phyloP scores from a whole-genome alignment of 495 filamentous ascomycete genomes.

The Lasiosphaeria miniovina region DNA sequence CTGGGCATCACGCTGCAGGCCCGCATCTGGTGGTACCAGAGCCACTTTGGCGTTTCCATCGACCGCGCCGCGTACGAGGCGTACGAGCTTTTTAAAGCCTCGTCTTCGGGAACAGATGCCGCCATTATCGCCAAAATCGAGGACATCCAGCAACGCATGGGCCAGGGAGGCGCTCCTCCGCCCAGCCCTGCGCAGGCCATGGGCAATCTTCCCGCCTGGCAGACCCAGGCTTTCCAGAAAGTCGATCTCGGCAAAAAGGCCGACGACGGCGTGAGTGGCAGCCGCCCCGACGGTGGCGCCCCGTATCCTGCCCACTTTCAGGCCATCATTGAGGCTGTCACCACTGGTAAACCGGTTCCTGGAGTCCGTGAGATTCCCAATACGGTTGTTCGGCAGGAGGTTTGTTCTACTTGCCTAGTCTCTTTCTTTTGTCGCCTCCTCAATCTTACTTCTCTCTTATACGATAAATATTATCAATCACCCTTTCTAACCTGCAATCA shows the following conservation, averaged over 20 bases:
- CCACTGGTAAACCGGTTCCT: constrained; percentile 76
- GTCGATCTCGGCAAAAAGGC: constrained; percentile 39
- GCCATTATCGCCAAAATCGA: constrained; percentile 26
- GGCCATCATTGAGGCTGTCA: constrained; percentile 85
- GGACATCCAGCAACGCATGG: constrained; percentile 27
- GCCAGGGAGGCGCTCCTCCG: not conserved
- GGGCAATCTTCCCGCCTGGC: constrained; percentile 39
- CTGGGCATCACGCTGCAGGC: constrained; percentile 37
- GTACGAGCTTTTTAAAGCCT: constrained; percentile 16
- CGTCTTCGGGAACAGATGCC: constrained; percentile 13
- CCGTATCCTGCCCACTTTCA: constrained; percentile 85
- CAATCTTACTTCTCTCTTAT: too few relatives aligned
- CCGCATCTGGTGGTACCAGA: constrained; percentile 45
- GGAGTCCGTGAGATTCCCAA: constrained; percentile 89
- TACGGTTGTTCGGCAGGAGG: constrained; percentile 63
- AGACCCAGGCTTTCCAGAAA: constrained; percentile 37
- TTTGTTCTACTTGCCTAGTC: constrained; percentile 16
- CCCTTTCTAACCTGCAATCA: too few relatives aligned
- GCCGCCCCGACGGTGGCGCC: constrained; percentile 35
- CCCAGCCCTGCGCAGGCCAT: constrained; percentile 5
- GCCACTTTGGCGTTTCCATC: constrained; percentile 33
- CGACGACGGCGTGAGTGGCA: constrained; percentile 17
- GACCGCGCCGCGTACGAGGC: constrained; percentile 36
- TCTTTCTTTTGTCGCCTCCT: not conserved
- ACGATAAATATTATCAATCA: too few relatives aligned